phyloP scores from a whole-genome alignment of 2,329 filamentous ascomycete species.

The Xylariaceae sp. region DNA sequence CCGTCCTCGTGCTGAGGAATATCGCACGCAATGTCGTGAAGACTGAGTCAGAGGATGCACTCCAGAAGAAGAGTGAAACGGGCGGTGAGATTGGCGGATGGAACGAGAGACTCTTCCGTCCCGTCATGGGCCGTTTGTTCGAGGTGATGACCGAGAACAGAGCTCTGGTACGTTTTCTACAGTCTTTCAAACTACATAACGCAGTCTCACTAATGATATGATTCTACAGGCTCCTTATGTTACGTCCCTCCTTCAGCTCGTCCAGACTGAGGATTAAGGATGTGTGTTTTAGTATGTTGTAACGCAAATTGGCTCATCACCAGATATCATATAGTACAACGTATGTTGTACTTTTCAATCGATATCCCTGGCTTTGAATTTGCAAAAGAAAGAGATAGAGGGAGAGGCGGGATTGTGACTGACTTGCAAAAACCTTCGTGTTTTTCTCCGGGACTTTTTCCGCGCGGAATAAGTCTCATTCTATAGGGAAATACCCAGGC shows the following conservation, averaged over 20 bases:
- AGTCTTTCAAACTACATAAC: background rate
- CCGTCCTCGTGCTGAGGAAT: conserved; percentile 72
- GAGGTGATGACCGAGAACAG: conserved; percentile 67
- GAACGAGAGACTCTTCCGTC: conserved; percentile 64
- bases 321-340: too few relatives aligned
- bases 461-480: too few relatives aligned
- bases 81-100: conserved; percentile 50
- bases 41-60: conserved; percentile 53
- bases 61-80: conserved; percentile 44
- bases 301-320: too few relatives aligned
- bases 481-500: too few relatives aligned
- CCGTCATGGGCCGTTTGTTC: conserved; percentile 58
- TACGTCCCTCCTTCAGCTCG: conserved; percentile 24
- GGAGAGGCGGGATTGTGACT: too few relatives aligned
- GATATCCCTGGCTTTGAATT: too few relatives aligned
- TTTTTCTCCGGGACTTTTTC: too few relatives aligned
- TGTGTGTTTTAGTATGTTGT: background rate
- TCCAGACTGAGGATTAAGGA: conserved; percentile 20
- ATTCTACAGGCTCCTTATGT: conserved; percentile 17
- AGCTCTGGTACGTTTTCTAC: conserved; percentile 45
- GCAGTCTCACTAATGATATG: conserved; percentile 2
- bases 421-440: too few relatives aligned
- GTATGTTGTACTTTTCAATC: too few relatives aligned
- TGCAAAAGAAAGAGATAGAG: too few relatives aligned
- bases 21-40: conserved; percentile 64